Evolutionary conservation across 208 protist species (phyloP).

Genomic region (Borovskyia barvae): DNA sequence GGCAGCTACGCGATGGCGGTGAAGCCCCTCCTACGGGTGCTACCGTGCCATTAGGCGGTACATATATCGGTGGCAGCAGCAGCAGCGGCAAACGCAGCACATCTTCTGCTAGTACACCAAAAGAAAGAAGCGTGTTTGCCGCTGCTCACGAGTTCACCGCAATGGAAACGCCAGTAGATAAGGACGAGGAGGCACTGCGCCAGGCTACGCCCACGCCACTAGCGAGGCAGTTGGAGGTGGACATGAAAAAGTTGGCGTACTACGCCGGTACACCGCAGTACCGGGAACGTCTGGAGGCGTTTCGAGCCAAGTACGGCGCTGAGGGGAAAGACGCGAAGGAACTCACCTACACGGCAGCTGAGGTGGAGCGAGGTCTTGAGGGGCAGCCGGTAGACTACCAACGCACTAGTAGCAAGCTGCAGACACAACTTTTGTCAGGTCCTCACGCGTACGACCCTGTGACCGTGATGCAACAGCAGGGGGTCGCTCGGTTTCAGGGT

Average conservation of each 20-base stretch:
- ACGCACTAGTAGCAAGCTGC: conserved; percentile 54
- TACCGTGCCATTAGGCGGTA: no score
- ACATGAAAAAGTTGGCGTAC: conserved; percentile 84
- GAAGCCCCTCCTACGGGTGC: background rate
- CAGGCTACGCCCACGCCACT: conserved; percentile 10
- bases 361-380: conserved; percentile 58
- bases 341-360: conserved; percentile 48
- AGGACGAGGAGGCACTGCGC: conserved; percentile 21
- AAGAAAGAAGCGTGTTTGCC: conserved; percentile 29
- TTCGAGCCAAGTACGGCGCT: conserved; percentile 61
- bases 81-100: no score
- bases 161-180: conserved; percentile 13
- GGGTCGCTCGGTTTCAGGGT: conserved; percentile 77
- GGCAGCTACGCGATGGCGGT: background rate
- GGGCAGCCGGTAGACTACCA: conserved; percentile 80
- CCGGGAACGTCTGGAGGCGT: conserved; percentile 55
- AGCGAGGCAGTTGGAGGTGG: conserved; percentile 55
- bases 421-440: conserved; percentile 55
- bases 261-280: conserved; percentile 79
- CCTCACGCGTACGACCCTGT: conserved; percentile 76
- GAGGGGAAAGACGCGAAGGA: conserved; percentile 9
- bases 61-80: background rate
- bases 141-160: conserved; percentile 25
- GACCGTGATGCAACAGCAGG: conserved; percentile 78
- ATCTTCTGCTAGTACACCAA: conserved; percentile 12